Base-by-base conservation (phyloP, 345 rosid species). In the Kandelia obovata region DNA sequence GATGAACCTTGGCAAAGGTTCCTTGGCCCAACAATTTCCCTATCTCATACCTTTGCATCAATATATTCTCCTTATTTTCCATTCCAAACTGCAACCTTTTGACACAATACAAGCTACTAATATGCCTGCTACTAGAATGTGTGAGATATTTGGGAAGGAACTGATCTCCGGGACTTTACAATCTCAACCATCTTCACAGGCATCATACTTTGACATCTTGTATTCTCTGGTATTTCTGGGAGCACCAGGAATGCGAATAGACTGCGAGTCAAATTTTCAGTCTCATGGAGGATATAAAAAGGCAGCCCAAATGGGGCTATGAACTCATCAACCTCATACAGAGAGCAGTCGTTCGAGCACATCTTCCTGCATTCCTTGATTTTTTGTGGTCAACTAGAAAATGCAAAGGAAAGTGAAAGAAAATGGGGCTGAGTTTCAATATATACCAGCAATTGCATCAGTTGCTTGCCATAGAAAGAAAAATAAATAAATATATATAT, bases 301-400 rank as follows among this genome's bases (percentile, higher is more conserved):
- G 74, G 70, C 69, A 80, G 83, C 56, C 71, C 82, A 71, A 43
- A 82, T 57, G 71, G 80, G 78, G 87, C 77, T 61, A 67, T 56
- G 70, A 62, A 34, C 74, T 71, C 60, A 46, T 64, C 55, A 70
- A 75, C 13, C 11, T 82, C 69, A 68, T 72, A 65, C 61, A 75
- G 70, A 61, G 76, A 65, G 68, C 69, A 77, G 71, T 82, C 79
- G 75, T 75, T 78, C 69, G 86, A 80, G 84, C 86, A 84, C 97
- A 91, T 93, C 87, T 89, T 87, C 89, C 95, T 47, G 96, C 98
- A 93, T 93, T 93, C 98, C 98, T 89, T 73, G 67, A 51, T 11
- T 32, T 77, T 75, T 73, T 71, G 5, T 51, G 21, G 58, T 61
- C 17, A 64, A 66, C 79, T 60, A 65, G 49, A 68, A 58, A 61